Percentiles rank a stretch among this genome's conserved stretches.
Conservation (phyloP, 768 basidiomycete genomes). For the Boletales sp. region DNA sequence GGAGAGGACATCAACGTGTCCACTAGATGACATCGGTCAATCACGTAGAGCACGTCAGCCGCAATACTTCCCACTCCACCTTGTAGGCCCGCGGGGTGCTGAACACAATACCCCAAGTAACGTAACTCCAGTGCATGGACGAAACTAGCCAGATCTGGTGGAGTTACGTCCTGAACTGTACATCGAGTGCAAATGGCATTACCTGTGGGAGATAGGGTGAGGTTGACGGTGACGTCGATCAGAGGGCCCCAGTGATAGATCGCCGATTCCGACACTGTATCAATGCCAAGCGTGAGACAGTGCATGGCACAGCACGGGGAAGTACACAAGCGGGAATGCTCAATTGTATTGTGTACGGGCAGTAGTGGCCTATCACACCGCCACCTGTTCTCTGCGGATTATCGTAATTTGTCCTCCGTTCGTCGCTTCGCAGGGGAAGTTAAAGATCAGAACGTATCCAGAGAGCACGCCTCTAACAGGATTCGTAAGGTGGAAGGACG, state of each 20-base stretch:
- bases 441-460: neutral
- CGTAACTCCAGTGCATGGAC: neutral
- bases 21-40: too few species aligned
- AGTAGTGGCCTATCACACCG: neutral
- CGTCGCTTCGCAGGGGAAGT: slow-evolving; percentile 3
- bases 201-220: neutral
- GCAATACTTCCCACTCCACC: too few species aligned
- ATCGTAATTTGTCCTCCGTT: neutral
- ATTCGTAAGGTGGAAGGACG: neutral
- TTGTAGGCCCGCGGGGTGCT: too few species aligned
- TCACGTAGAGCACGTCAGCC: too few species aligned
- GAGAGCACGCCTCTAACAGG: neutral
- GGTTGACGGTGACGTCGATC: neutral
- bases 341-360: neutral
- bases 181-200: neutral
- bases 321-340: too few species aligned
- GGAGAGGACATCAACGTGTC: too few species aligned
- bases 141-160: neutral
- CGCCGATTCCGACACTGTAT: neutral
- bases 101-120: neutral
- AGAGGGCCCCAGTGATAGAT: too few species aligned
- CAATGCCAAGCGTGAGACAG: too few species aligned
- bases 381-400: neutral
- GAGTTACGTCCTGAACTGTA: too few species aligned
- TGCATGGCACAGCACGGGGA: neutral